Conservation (phyloP, 768 basidiomycete genomes). For the Mycena kentingensis region DNA sequence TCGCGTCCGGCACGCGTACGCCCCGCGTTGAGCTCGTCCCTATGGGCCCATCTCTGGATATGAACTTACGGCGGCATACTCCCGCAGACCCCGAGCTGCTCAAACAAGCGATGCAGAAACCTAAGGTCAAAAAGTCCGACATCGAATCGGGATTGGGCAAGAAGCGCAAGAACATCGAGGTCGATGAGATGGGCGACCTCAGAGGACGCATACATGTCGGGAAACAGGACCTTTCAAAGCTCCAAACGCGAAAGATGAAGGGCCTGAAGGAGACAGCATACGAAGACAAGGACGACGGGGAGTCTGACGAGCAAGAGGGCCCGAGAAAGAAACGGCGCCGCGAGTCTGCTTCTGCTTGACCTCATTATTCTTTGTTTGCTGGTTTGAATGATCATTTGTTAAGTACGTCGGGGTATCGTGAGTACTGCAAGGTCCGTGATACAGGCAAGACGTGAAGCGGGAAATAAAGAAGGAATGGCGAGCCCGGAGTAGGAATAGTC, state of each 20-base stretch:
- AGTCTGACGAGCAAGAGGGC: slow-evolving; percentile 15
- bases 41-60: slow-evolving; percentile 91
- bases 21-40: slow-evolving; percentile 82
- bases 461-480: slow-evolving; percentile 28
- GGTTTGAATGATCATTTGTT: slow-evolving; percentile 22
- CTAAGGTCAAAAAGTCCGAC: slow-evolving; percentile 87
- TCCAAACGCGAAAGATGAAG: slow-evolving; percentile 97
- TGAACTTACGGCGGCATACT: slow-evolving; percentile 73
- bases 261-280: slow-evolving; percentile 59
- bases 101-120: slow-evolving; percentile 78
- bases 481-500: slow-evolving; percentile 27
- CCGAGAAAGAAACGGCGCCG: slow-evolving; percentile 25
- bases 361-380: not conserved
- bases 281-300: slow-evolving; percentile 23
- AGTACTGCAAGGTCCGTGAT: slow-evolving; percentile 66
- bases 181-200: slow-evolving; percentile 97
- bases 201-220: slow-evolving; percentile 87
- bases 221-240: slow-evolving; percentile 81
- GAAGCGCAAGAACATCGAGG: slow-evolving; percentile 92
- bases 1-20: slow-evolving; percentile 74
- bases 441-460: slow-evolving; percentile 35
- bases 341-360: not conserved
- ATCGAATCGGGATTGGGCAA: slow-evolving; percentile 87
- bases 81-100: slow-evolving; percentile 76
- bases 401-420: slow-evolving; percentile 58